phyloP scores from a whole-genome alignment of 306 rosid genomes.

The Bauhinia variegata region DNA sequence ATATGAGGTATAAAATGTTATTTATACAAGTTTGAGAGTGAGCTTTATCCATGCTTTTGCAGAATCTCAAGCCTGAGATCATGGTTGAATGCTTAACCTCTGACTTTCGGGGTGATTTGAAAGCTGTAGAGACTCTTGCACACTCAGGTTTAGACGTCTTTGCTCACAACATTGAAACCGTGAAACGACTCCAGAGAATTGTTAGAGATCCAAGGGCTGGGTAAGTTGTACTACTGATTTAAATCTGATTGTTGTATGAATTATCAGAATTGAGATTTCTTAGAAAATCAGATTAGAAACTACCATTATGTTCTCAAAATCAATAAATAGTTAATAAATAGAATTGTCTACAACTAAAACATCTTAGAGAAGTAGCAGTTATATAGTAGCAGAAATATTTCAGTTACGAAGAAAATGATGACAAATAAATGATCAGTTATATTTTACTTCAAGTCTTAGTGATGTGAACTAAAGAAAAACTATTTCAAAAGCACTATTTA shows the following conservation, averaged over 20 bases:
- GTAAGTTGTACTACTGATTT: conserved; percentile 48
- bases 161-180: conserved; percentile 96
- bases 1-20: neutral
- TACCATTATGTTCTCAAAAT: conserved; percentile 3
- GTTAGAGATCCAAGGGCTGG: conserved; percentile 99
- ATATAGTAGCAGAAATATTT: neutral
- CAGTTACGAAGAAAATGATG: neutral
- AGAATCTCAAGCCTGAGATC: conserved; percentile 85
- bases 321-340: neutral
- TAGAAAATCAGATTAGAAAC: neutral
- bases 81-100: conserved; percentile 98
- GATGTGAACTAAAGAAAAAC: neutral
- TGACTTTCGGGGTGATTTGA: conserved; percentile 88
- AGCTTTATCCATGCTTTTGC: conserved; percentile 37
- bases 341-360: neutral
- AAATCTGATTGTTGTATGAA: neutral
- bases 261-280: conserved; percentile 18
- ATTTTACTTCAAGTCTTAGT: neutral
- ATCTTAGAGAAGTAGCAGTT: neutral
- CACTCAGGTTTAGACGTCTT: conserved; percentile 94
- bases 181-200: conserved; percentile 89
- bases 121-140: conserved; percentile 71
- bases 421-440: neutral
- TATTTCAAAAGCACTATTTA: neutral
- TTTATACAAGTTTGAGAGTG: conserved; percentile 7